phyloP scores from a whole-genome alignment of 169 alveolate genomes.

The Plasmodium gaboni region DNA sequence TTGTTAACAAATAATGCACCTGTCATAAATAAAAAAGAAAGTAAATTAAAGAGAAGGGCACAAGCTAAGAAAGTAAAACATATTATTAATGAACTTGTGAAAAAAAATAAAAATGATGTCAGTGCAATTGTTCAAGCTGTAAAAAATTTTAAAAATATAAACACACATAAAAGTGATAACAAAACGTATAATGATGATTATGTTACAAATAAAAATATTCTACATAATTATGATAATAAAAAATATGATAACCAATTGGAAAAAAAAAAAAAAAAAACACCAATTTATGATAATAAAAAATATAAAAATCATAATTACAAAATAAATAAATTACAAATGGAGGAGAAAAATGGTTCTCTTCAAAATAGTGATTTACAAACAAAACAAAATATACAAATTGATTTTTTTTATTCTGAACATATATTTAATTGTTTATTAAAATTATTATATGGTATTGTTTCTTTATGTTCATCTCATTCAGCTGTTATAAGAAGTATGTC shows the following conservation, averaged over 20 bases:
- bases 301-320: no score
- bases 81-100: constrained; percentile 16
- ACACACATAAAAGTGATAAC: neutral
- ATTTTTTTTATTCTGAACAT: constrained; percentile 26
- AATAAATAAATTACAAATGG: neutral
- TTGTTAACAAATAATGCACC: neutral
- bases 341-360: neutral
- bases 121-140: constrained; percentile 16
- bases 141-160: neutral
- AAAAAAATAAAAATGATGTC: constrained; percentile 6
- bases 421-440: constrained; percentile 19
- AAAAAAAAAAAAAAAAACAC: neutral
- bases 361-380: neutral
- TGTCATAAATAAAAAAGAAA: neutral
- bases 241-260: neutral
- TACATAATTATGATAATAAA: neutral
- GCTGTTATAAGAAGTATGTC: constrained; percentile 56
- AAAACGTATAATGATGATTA: neutral
- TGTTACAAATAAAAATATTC: neutral
- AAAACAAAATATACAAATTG: neutral
- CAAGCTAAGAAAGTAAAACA: constrained; percentile 22
- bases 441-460: constrained; percentile 2
- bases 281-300: no score
- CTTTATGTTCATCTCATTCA: constrained; percentile 57
- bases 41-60: neutral